Evolutionary conservation across 148 eudicot genomes (phyloP), one percentile per base, ranked within the genome.

Genomic region (Bassia scoparia): DNA sequence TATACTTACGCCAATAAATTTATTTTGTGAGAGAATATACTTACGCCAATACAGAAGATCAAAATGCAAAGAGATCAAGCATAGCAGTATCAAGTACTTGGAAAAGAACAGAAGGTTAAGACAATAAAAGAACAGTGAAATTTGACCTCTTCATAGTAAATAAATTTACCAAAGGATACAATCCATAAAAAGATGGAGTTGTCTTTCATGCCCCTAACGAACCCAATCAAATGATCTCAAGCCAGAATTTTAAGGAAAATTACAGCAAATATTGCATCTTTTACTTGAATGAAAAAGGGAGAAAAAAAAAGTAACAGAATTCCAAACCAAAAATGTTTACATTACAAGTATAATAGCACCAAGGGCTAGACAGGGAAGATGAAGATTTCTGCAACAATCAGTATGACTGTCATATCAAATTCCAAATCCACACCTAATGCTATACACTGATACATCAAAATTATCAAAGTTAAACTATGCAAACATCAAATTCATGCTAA

Each of bases 31-130:
- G 65, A 14, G 75, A 30, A 72, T 58, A 62, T 63, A 88, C 98
- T 91, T 86, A 94, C 98, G 98, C 98, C 77, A 89, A 73, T 30
- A 94, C 97, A 0, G 97, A 94, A 94, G 80, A 89, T 79, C 87
- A 94, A 81, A 67, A 94, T 15, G 86, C 97, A 37, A 94, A 63
- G 89, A 81, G 44, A 88, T 83, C 74, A 86, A 71, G 83, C 86
- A 91, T 61, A 94, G 77, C 83, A 89, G 65, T 82, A 89, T 82
- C 83, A 94, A 80, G 73, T 94, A 94, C 98, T 94, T 78, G 70
- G 77, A 68, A 78, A 73, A 60, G 37, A 4, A 56, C 27, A 48
- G 75, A 53, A 65, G 68, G 76, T 68, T 69, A 86, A 73, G 76
- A 74, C 74, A 72, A 3, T 11, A 71, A 30, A 20, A 66, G n/a